phyloP scores from a whole-genome alignment of 495 filamentous ascomycete species.

The Barbatosphaeria neglecta region DNA sequence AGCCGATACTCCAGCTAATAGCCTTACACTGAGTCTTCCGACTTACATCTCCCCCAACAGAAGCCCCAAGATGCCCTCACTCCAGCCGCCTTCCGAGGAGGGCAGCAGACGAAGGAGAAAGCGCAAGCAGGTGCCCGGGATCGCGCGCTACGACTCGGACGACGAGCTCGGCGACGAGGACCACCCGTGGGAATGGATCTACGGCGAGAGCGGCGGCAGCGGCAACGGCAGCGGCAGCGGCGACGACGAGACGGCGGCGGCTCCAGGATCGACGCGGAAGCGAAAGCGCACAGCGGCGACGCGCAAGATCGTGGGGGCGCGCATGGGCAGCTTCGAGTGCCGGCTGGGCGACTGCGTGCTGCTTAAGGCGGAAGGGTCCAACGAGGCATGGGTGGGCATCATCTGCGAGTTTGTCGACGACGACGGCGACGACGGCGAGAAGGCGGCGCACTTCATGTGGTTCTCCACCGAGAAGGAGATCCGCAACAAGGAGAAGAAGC shows the following conservation, averaged over 20 bases:
- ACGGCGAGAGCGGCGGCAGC: conserved; percentile 22
- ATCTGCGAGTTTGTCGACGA: conserved; percentile 66
- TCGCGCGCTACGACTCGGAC: conserved; percentile 79
- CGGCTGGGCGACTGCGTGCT: conserved; percentile 70
- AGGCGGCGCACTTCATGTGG: conserved; percentile 71
- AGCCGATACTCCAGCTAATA: no score
- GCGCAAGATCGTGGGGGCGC: conserved; percentile 64
- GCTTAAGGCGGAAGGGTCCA: conserved; percentile 66
- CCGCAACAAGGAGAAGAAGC: conserved; percentile 66
- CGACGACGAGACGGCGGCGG: conserved; percentile 10
- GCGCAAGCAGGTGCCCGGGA: conserved; percentile 21
- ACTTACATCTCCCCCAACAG: background rate
- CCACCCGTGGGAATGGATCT: conserved; percentile 89
- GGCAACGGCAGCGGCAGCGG: conserved; percentile 10
- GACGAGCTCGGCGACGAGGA: conserved; percentile 82
- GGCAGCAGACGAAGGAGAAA: background rate
- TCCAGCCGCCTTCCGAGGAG: background rate
- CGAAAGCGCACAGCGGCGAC: conserved; percentile 22
- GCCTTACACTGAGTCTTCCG: background rate
- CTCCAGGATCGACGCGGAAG: conserved; percentile 13
- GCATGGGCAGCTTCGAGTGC: conserved; percentile 78
- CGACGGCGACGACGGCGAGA: conserved; percentile 54
- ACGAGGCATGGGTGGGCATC: conserved; percentile 84
- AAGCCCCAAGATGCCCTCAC: background rate
- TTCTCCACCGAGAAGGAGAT: conserved; percentile 88